phyloP scores from a whole-genome alignment of 2,329 filamentous ascomycete species.

The Didymella exigua region DNA sequence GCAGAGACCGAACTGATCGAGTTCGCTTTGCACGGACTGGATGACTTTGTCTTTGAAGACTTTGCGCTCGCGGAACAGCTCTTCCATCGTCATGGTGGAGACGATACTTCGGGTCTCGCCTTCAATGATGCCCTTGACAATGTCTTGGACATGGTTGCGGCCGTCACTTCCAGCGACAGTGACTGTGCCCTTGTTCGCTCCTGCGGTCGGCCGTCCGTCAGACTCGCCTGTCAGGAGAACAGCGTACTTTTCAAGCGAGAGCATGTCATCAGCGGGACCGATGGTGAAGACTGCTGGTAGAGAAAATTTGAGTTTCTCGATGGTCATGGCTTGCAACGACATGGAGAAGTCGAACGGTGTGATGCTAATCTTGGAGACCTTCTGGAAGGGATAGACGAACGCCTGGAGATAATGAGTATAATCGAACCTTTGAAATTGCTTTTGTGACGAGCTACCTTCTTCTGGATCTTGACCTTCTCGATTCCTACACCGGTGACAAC shows the following conservation, averaged over 20 bases:
- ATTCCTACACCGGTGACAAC: conserved; percentile 83
- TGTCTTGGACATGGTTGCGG: conserved; percentile 76
- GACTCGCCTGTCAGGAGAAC: conserved; percentile 73
- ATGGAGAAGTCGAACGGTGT: conserved; percentile 83
- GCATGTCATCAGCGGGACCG: conserved; percentile 73
- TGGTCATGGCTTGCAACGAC: conserved; percentile 84
- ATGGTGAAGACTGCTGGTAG: conserved; percentile 86
- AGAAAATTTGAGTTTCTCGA: conserved; percentile 82
- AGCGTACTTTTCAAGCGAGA: conserved; percentile 79
- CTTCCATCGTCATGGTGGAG: conserved; percentile 90
- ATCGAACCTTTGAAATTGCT: conserved; percentile 35
- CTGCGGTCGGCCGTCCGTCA: conserved; percentile 51
- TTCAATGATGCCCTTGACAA: conserved; percentile 89
- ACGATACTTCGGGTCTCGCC: conserved; percentile 85
- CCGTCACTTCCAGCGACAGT: conserved; percentile 49
- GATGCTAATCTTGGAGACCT: conserved; percentile 58
- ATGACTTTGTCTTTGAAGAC: conserved; percentile 74
- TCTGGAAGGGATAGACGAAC: conserved; percentile 48
- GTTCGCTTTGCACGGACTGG: conserved; percentile 73
- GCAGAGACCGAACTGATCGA: conserved; percentile 70
- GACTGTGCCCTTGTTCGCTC: conserved; percentile 44
- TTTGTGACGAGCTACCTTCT: conserved; percentile 61
- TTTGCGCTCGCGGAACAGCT: conserved; percentile 79
- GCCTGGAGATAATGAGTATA: conserved; percentile 26
- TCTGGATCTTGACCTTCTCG: conserved; percentile 75